These are phyloP conservation scores for Osmanthus fragrans DNA, from an alignment of 257 asterid genomes.

Conservation along the genomic window DNA sequence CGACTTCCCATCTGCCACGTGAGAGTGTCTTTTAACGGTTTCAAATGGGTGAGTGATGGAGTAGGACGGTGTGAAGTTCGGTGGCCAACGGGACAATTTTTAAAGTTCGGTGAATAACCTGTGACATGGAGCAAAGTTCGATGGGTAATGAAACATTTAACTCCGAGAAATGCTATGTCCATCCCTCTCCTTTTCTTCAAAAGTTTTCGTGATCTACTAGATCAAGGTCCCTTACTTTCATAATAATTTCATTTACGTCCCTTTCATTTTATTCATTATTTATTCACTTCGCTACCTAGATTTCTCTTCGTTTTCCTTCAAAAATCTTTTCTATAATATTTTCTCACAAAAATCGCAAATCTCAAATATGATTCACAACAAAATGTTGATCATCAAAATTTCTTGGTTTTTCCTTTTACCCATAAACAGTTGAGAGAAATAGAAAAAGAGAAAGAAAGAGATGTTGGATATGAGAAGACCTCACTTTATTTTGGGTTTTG, in stretches of 20 bases:
- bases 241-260: background rate
- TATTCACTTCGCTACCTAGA: background rate
- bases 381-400: background rate
- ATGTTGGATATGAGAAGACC: constrained; percentile 61
- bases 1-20: too few species aligned
- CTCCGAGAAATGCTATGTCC: too few species aligned
- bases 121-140: too few species aligned
- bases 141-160: too few species aligned
- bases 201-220: background rate
- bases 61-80: too few species aligned
- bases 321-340: background rate
- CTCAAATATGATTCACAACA: background rate
- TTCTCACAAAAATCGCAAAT: background rate
- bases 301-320: background rate
- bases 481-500: constrained; percentile 73
- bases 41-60: too few species aligned
- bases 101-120: too few species aligned
- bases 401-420: background rate
- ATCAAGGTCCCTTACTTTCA: background rate
- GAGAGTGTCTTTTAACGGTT: too few species aligned
- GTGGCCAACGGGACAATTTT: too few species aligned
- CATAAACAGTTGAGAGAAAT: constrained; percentile 15
- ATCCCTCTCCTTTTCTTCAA: too few species aligned
- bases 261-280: background rate
- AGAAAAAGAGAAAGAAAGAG: constrained; percentile 34